Base-by-base conservation (phyloP, 352 stramenopile genomes). In the Phytopythium boreale region DNA sequence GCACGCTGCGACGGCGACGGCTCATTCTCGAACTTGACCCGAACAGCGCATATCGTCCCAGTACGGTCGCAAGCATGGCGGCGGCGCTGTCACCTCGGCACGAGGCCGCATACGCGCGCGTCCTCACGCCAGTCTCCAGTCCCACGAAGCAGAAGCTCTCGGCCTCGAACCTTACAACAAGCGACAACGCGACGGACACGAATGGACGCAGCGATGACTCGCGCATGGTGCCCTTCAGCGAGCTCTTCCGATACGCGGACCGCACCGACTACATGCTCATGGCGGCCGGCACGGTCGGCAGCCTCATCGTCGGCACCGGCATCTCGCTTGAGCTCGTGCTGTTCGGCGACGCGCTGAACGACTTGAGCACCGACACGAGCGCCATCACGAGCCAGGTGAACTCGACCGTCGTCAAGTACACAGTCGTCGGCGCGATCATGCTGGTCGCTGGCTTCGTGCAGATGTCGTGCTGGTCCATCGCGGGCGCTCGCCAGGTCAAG, bases 401-500 rank as follows among this genome's bases (percentile, higher is more conserved):
- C 17, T 6, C 9, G 50, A 37, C 22, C 5, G 50, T 56, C 6
- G 26, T 56, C 50, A 56, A 56, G 26, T 56, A 56, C 22, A 22
- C 49, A 6, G 11, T 56, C 22, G 26, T 56, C 10, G 49, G 49
- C 10, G 49, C 29, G 2, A 27, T 73, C 17, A 44, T 75, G 20
- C 29, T 58, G 22, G 34, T 69, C 29, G 34, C 26, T 2, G 70
- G 66, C 7, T 75, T 72, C 46, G 20, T 62, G 19, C 68, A 77
- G 55, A 64, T 77, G 26, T 36, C 55, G 2, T 70, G 67, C 46
- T 77, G 70, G 70, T 67, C 64, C 17, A 60, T 72, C 20, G 41
- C 67, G 31, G 62, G 62, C 26, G 60, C 67, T 19, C 70, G 70
- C 4, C 70, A 77, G 37, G 51, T 56, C 31, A 75, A 75, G 59